Evolutionary conservation across 768 basidiomycete species (phyloP).

Genomic region (Tephrocybe sp.): DNA sequence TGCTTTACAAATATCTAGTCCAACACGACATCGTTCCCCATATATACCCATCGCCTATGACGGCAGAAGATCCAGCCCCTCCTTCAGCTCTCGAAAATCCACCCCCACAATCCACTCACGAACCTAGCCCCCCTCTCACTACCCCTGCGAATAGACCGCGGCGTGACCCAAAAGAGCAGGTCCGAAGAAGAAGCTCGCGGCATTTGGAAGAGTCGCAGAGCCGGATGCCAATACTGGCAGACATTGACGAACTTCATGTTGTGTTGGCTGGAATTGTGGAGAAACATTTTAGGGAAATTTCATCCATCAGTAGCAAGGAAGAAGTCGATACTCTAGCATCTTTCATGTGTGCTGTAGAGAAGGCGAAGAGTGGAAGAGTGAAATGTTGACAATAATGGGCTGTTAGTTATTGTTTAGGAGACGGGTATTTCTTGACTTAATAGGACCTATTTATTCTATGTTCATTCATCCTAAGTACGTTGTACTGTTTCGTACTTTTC

Average conservation of each 20-base stretch:
- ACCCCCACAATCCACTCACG: constrained; percentile 40
- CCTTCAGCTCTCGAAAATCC: constrained; percentile 59
- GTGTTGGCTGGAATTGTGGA: constrained; percentile 70
- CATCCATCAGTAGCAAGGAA: constrained; percentile 49
- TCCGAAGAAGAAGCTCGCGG: constrained; percentile 68
- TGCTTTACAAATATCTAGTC: constrained; percentile 69
- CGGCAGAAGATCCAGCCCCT: constrained; percentile 65
- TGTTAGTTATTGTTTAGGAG: neutral
- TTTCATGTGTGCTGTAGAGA: constrained; percentile 76
- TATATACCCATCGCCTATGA: constrained; percentile 68
- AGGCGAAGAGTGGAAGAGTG: constrained; percentile 38
- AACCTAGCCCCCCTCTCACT: constrained; percentile 47
- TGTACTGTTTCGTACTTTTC: too few species aligned
- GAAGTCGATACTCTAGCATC: constrained; percentile 81
- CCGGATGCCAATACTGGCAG: constrained; percentile 67
- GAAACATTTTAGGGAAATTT: constrained; percentile 65
- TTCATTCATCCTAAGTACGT: too few species aligned
- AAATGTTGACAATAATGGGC: constrained; percentile 18
- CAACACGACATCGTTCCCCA: constrained; percentile 70
- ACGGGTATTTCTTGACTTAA: too few species aligned
- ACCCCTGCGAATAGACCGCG: constrained; percentile 73
- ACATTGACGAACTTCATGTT: constrained; percentile 63
- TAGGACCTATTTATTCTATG: too few species aligned
- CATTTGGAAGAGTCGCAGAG: constrained; percentile 54
- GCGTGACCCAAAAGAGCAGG: constrained; percentile 61